Percentiles rank a stretch among this genome's conserved stretches.
phyloP scores from a whole-genome alignment of 2,329 filamentous ascomycete species.

The Lecanicillium sp. region DNA sequence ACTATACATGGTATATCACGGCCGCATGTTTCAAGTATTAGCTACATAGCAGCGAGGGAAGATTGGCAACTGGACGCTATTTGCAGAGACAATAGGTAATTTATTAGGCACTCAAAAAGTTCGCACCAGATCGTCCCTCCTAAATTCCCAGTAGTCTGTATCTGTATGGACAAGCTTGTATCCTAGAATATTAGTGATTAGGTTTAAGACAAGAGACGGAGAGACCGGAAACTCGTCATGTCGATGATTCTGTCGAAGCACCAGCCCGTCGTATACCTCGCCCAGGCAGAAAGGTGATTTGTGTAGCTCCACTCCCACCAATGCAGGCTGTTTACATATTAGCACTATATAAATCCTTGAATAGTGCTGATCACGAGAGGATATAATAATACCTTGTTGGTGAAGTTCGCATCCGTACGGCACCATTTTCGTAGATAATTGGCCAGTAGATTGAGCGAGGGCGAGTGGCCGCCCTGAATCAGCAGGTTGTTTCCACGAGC shows the following conservation, averaged over 20 bases:
- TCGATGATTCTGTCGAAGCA: constrained; percentile 25
- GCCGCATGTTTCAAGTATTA: too few relatives aligned
- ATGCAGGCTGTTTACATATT: constrained; percentile 36
- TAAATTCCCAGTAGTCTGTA: constrained; percentile 18
- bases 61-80: too few relatives aligned
- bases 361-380: too few relatives aligned
- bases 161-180: constrained; percentile 24
- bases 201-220: constrained; percentile 33
- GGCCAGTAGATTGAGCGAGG: constrained; percentile 34
- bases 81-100: too few relatives aligned
- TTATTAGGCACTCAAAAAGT: too few relatives aligned
- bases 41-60: too few relatives aligned
- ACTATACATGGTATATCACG: too few relatives aligned
- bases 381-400: constrained; percentile 22
- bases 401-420: constrained; percentile 31
- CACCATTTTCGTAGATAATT: constrained; percentile 42
- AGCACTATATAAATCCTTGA: too few relatives aligned
- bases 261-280: constrained; percentile 34
- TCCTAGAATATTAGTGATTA: constrained; percentile 40
- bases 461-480: constrained; percentile 39
- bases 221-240: constrained; percentile 26
- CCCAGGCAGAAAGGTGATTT: constrained; percentile 38
- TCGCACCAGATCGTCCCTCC: constrained; percentile 17
- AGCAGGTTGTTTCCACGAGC: constrained; percentile 25
- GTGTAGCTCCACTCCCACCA: constrained; percentile 32